A percentile compares a stretch with the other conserved stretches of the same genome.
Conservation (phyloP, 371 early-diverging fungal species). For the Mortierella sp. region DNA sequence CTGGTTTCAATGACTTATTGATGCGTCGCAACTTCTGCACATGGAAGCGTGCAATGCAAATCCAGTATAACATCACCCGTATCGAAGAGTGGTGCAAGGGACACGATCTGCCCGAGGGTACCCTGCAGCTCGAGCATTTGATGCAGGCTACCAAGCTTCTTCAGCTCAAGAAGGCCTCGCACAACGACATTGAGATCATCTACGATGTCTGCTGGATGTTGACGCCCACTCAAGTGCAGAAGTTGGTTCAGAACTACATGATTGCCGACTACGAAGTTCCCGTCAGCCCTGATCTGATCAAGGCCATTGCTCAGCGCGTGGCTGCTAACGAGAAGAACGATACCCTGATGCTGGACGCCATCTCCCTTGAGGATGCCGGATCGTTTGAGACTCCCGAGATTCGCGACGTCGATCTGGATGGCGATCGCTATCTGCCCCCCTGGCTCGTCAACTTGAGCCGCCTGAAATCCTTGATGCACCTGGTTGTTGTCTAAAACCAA, state of each 20-base stretch:
- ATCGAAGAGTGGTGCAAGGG: constrained; percentile 97
- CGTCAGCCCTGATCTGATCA: constrained; percentile 90
- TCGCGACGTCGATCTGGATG: constrained; percentile 62
- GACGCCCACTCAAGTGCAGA: constrained; percentile 95
- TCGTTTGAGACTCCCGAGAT: constrained; percentile 74
- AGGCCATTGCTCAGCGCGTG: constrained; percentile 90
- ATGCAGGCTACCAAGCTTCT: constrained; percentile 96
- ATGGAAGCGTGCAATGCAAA: constrained; percentile 95
- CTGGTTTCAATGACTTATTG: constrained; percentile 95
- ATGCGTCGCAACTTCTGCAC: constrained; percentile 91
- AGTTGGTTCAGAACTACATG: constrained; percentile 87
- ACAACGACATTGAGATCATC: constrained; percentile 93
- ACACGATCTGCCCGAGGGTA: constrained; percentile 91
- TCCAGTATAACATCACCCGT: constrained; percentile 96
- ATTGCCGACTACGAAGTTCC: constrained; percentile 86
- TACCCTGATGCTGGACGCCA: constrained; percentile 87
- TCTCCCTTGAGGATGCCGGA: constrained; percentile 79
- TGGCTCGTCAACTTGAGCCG: constrained; percentile 58
- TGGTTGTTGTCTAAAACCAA: constrained; percentile 39
- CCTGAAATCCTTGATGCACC: constrained; percentile 46
- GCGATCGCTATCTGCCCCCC: constrained; percentile 69
- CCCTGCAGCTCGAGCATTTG: constrained; percentile 90
- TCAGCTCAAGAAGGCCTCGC: constrained; percentile 92
- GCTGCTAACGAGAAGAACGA: constrained; percentile 88
- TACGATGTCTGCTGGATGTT: constrained; percentile 96